phyloP scores from a whole-genome alignment of 202 grass and related monocot species.

The Bolboschoenoplectus hybrid region DNA sequence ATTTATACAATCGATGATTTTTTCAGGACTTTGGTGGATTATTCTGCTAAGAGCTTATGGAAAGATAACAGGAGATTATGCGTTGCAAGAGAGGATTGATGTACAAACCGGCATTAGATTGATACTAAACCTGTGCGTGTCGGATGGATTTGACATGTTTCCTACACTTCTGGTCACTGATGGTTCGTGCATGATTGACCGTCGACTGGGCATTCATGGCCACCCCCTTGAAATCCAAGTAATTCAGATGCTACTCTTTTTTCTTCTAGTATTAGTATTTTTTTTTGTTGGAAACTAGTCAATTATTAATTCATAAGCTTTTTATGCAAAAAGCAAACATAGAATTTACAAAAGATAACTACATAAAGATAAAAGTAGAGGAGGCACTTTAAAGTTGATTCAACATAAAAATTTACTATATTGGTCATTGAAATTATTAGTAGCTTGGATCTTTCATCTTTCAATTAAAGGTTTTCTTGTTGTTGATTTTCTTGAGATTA shows the following conservation, averaged over 20 bases:
- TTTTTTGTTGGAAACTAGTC: background rate
- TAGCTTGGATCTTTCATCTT: conserved; percentile 17
- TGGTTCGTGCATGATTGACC: conserved; percentile 99
- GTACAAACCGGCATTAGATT: conserved; percentile 91
- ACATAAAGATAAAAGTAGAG: conserved; percentile 22
- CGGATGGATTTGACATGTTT: conserved; percentile 99
- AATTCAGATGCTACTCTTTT: conserved; percentile 40
- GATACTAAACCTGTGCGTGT: conserved; percentile 87
- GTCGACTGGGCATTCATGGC: conserved; percentile 95
- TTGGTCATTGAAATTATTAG: background rate
- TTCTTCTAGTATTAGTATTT: background rate
- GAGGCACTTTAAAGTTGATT: conserved; percentile 32
- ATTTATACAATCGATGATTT: background rate
- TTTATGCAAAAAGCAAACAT: conserved; percentile 20
- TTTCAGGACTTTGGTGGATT: conserved; percentile 94
- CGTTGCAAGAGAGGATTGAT: conserved; percentile 93
- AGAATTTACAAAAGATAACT: conserved; percentile 12
- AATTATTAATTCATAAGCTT: background rate
- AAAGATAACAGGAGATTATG: conserved; percentile 89
- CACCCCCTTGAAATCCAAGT: conserved; percentile 98
- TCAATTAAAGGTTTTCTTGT: conserved; percentile 12
- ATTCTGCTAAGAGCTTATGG: conserved; percentile 86
- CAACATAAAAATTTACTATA: background rate
- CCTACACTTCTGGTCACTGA: conserved; percentile 90
- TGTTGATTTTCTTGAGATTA: background rate